phyloP scores from a whole-genome alignment of 805 yeast genomes.

The Wickerhamiella azymoides region DNA sequence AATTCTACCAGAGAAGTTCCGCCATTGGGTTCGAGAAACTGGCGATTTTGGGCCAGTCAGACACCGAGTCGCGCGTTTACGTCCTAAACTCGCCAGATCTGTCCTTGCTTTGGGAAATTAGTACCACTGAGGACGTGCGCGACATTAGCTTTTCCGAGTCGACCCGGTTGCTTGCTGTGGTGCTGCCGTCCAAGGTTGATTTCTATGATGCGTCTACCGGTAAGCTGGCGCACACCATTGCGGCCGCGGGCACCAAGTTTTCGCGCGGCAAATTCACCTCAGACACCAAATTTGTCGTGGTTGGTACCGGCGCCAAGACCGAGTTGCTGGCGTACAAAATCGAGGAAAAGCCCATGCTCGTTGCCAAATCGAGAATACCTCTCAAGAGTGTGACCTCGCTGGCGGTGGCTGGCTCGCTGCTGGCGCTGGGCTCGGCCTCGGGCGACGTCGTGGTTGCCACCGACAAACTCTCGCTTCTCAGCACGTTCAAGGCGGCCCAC shows the following conservation, averaged over 20 bases:
- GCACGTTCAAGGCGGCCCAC: slow-evolving; percentile 10
- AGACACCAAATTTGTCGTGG: slow-evolving; percentile 11
- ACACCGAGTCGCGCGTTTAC: neutral
- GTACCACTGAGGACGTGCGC: neutral
- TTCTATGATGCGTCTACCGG: slow-evolving; percentile 6
- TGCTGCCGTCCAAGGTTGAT: neutral
- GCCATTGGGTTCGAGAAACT: neutral
- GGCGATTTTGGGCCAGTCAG: neutral
- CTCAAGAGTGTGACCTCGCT: slow-evolving; percentile 13
- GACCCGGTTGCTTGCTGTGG: slow-evolving; percentile 7
- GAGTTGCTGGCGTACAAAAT: slow-evolving; percentile 9
- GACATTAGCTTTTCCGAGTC: slow-evolving; percentile 6
- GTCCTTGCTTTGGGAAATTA: neutral
- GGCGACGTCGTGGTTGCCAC: slow-evolving; percentile 16
- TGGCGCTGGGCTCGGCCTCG: slow-evolving; percentile 16
- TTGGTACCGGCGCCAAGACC: slow-evolving; percentile 8
- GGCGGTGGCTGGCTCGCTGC: slow-evolving; percentile 9
- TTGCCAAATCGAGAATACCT: slow-evolving; percentile 7
- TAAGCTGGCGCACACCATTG: slow-evolving; percentile 3
- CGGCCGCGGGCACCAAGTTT: slow-evolving; percentile 8
- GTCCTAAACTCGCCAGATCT: neutral
- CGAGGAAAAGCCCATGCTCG: slow-evolving; percentile 6
- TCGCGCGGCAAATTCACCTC: slow-evolving; percentile 11
- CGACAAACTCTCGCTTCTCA: slow-evolving; percentile 3
- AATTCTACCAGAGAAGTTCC: neutral